These are phyloP conservation scores for Chaetomium sp. DNA, from an alignment of 2,329 filamentous ascomycete genomes.

Conservation along the genomic window DNA sequence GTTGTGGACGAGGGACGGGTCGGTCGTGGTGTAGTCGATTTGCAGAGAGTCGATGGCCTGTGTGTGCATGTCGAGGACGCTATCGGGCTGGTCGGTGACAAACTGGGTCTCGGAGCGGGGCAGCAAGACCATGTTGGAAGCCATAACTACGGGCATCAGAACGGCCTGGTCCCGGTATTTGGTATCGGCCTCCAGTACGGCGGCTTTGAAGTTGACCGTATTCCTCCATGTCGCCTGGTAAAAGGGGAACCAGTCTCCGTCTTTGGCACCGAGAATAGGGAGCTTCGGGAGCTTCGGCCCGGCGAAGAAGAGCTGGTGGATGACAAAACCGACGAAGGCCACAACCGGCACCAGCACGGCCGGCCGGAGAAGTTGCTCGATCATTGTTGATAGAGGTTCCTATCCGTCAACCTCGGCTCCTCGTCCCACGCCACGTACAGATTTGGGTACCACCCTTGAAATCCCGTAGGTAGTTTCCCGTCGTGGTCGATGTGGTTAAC, in stretches of 20 bases:
- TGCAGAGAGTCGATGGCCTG: conserved; percentile 23
- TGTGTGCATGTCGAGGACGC: conserved; percentile 22
- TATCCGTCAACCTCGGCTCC: background rate
- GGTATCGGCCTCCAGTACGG: conserved; percentile 22
- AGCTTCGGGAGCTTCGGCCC: conserved; percentile 25
- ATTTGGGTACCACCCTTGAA: no score
- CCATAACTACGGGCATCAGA: conserved; percentile 24
- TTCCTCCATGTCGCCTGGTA: conserved; percentile 29
- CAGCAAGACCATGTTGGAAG: conserved; percentile 23
- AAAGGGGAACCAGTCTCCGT: conserved; percentile 31
- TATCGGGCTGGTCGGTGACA: conserved; percentile 28
- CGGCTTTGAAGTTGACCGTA: conserved; percentile 25
- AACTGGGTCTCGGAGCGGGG: conserved; percentile 27
- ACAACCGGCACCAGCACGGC: conserved; percentile 23
- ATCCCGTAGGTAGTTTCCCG: background rate
- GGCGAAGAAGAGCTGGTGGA: conserved; percentile 24
- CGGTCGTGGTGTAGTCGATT: conserved; percentile 24
- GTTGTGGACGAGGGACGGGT: conserved; percentile 21
- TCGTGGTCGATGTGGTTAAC: no score
- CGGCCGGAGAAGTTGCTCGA: conserved; percentile 20
- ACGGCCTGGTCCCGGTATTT: conserved; percentile 24
- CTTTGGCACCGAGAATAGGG: conserved; percentile 27
- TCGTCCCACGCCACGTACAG: no score
- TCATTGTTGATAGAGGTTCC: background rate
- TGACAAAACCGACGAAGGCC: conserved; percentile 21